Evolutionary conservation across 164 flowering plant genomes (phyloP).

Genomic region (Tinospora cordifolia): DNA sequence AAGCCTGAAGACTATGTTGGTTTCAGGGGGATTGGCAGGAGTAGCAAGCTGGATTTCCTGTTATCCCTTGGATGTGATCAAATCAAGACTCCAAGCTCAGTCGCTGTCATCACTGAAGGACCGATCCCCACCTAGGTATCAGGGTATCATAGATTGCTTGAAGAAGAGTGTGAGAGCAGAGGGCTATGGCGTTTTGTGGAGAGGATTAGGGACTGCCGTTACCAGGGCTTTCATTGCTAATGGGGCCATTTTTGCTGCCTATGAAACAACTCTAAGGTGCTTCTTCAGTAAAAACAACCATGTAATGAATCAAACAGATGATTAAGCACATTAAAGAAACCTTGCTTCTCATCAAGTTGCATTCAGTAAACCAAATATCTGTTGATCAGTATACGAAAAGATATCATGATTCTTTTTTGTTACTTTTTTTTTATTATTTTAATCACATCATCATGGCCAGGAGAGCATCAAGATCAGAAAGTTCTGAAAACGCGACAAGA

Average conservation of each 20-base stretch:
- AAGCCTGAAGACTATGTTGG: slow-evolving; percentile 55
- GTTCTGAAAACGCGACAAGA: too few species aligned
- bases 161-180: slow-evolving; percentile 51
- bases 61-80: slow-evolving; percentile 86
- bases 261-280: slow-evolving; percentile 60
- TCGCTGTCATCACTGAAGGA: slow-evolving; percentile 12
- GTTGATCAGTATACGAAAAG: neutral
- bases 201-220: slow-evolving; percentile 76
- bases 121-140: slow-evolving; percentile 30
- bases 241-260: slow-evolving; percentile 72
- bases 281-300: slow-evolving; percentile 30
- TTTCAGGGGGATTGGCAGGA: slow-evolving; percentile 88
- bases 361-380: neutral
- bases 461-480: too few species aligned
- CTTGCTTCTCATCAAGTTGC: neutral
- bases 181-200: slow-evolving; percentile 58
- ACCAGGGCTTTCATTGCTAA: slow-evolving; percentile 81
- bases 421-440: too few species aligned
- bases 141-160: slow-evolving; percentile 66
- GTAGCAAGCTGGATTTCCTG: slow-evolving; percentile 80
- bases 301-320: slow-evolving; percentile 21
- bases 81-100: slow-evolving; percentile 74
- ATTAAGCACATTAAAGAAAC: neutral
- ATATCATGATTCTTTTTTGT: too few species aligned
- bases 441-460: too few species aligned